Percentiles rank a stretch among this genome's conserved stretches.
Evolutionary conservation across 345 rosid species (phyloP).

Genomic region (Eucalyptus coolabah): DNA sequence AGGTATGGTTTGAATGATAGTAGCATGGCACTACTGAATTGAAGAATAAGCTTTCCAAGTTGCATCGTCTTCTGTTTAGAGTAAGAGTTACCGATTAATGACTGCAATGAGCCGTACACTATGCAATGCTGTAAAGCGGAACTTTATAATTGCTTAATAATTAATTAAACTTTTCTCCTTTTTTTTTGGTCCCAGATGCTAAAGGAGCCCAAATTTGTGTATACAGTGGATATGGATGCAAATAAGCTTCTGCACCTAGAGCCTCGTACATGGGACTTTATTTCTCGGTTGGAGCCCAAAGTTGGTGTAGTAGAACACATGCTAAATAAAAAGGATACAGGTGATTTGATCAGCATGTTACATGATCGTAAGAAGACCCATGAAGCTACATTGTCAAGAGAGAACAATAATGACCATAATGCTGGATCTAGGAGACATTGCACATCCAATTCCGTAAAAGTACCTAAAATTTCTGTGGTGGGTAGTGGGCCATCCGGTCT

Average conservation of each 20-base stretch:
- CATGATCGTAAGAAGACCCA: constrained; percentile 18
- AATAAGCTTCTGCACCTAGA: constrained; percentile 57
- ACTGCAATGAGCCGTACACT: neutral
- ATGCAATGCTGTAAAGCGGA: neutral
- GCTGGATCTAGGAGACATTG: constrained; percentile 1
- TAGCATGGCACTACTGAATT: neutral
- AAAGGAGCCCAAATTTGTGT: constrained; percentile 88
- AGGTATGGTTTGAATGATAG: neutral
- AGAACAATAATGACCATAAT: neutral
- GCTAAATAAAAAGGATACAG: constrained; percentile 21
- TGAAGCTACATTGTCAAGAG: neutral
- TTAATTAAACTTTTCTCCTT: neutral
- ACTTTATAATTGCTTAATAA: neutral
- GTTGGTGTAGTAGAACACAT: constrained; percentile 61
- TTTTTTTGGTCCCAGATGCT: constrained; percentile 24
- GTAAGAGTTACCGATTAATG: neutral
- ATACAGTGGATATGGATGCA: constrained; percentile 80
- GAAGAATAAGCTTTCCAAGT: neutral
- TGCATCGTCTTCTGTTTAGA: neutral
- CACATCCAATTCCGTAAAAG: constrained; percentile 15
- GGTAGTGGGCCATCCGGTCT: constrained; percentile 96
- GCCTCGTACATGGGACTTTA: constrained; percentile 84
- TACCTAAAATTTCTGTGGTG: constrained; percentile 65
- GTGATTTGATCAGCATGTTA: constrained; percentile 53
- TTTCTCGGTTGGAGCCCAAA: constrained; percentile 57